Evolutionary conservation across 306 rosid genomes (phyloP), one percentile per base, ranked within the genome.

Genomic region (Inga laurina): DNA sequence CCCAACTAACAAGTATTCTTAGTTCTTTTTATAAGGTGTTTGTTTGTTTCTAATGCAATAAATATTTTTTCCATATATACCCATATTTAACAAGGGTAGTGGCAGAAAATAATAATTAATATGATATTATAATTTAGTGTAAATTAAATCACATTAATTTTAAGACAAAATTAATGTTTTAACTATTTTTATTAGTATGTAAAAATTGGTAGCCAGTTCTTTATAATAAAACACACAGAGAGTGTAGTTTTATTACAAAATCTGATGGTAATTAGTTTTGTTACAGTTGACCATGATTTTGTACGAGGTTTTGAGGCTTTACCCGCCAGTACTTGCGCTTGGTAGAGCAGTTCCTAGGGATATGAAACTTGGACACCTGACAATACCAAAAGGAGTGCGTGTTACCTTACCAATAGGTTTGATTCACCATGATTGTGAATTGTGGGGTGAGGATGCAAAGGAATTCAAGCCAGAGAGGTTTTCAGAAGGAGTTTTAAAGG

Each of bases 401-500:
- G 0, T 91, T 27, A n/a, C 14, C 18, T 22, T 93, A 45, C 86
- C 90, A 18, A 24, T 24, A 48, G 0, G 83, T 37, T 73, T 83
- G 34, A 7, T 90, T 72, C 94, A 91, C n/a, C 91, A 81, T 44
- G 82, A 91, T 15, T 3, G 10, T 21, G 87, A 88, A 46, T 35
- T 90, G 2, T 93, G 93, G 95, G 95, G 95, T 10, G 83, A 88
- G 4, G 89, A 93, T 82, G 91, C 87, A 14, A 14, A 82, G 2
- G 77, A 48, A 4, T 85, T 85, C 77, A 81, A 82, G 13, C 85
- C 85, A 30, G 77, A 73, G 22, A 72, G 88, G 65, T 86, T 86
- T 27, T 48, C 79, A 1, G 84, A 86, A 49, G 89, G 86, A 6
- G 6, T 22, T 64, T 14, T 1, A 79, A 86, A 74, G 66, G 85